Base-by-base conservation (phyloP, 2,329 filamentous ascomycete species). In the Penicillium rolfsii region DNA sequence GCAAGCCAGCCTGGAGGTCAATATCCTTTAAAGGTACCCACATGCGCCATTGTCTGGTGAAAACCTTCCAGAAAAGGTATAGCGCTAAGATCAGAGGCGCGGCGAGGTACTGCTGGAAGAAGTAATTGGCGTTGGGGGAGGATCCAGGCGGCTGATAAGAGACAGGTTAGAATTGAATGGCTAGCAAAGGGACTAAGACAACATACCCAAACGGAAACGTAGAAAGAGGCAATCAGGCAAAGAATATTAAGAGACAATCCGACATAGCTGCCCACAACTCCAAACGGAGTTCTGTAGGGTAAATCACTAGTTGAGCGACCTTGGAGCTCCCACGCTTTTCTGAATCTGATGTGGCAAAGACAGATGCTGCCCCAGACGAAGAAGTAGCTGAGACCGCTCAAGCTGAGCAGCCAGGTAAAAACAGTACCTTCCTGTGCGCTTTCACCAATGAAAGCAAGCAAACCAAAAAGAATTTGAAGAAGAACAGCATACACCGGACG, bases 331-430 rank as follows among this genome's bases (percentile, higher is more conserved):
- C 86, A 89, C 0, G 85, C 87, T 5, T 68, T 62, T 41, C 86
- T 85, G 82, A 88, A 89, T 19, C 87, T 85, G 69, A 90, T 88
- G 67, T 90, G 87, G 4, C 85, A 81, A n/a, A 86, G 70, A 71
- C 85, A 87, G 68, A 89, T 86, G 50, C 82, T 85, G 28, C 80
- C 84, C 86, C 86, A 89, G 9, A 85, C 85, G 72, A 87, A 88
- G 43, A 89, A 79, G 14, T 84, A 82, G 14, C 84, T 82, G 1
- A 89, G 80, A 52, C 84, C 86, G 4, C 85, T 87, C 9, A 89
- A 76, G 4, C 86, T 83, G 24, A 85, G 81, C 2, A 89, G 81
- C 86, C 86, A 89, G 62, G 5, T 30, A 14, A 48, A 48, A 1
- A 48, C 45, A 6, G 22, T 30, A 24, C 7, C 4, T 11, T 28